Conservation (phyloP, 2,329 filamentous ascomycete species). For the Ophiostoma quercus region DNA sequence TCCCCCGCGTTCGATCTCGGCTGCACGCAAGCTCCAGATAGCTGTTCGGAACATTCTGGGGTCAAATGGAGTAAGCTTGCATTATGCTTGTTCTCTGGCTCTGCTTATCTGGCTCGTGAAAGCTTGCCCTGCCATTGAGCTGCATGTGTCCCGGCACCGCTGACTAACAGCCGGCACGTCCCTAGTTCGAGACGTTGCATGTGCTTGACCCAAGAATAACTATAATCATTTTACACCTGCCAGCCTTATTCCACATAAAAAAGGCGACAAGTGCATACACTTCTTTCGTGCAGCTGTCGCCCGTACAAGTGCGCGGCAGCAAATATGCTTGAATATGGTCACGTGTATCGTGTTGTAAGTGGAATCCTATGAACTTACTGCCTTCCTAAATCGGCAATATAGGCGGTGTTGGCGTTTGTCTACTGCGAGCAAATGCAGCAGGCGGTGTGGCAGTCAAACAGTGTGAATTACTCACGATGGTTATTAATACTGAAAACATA, state of each 20-base stretch:
- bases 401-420: slow-evolving; percentile 10
- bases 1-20: slow-evolving; percentile 20
- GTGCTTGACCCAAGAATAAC: neutral
- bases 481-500: neutral
- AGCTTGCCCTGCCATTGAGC: neutral
- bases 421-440: neutral
- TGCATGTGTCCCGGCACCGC: neutral
- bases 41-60: neutral
- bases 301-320: neutral
- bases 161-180: neutral
- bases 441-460: neutral
- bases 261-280: neutral
- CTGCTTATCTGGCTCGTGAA: slow-evolving; percentile 2
- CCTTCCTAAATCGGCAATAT: slow-evolving; percentile 21
- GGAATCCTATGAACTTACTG: neutral
- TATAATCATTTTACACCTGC: neutral
- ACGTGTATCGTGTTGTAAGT: slow-evolving; percentile 17
- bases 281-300: neutral
- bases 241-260: neutral
- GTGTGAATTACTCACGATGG: too few species aligned
- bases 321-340: neutral
- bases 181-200: neutral
- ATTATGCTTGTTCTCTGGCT: neutral
- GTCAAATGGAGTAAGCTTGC: neutral
- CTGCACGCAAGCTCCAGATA: slow-evolving; percentile 9